These are phyloP conservation scores for Bryum argenteum DNA, from an alignment of 225 moss, liverwort and hornwort genomes.

Conservation along the genomic window DNA sequence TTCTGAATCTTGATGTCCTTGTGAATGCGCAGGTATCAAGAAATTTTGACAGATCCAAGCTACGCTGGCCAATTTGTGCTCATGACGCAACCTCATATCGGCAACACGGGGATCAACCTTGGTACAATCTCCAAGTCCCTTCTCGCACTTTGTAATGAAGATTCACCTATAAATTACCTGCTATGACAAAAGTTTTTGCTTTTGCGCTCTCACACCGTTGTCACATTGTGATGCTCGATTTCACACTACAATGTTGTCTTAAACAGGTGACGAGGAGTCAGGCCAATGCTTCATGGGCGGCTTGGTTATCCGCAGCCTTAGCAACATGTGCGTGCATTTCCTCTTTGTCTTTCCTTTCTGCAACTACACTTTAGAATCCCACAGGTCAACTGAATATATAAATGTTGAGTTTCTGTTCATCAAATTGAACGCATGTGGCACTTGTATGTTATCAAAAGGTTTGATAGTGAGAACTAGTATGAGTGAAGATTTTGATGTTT, in stretches of 20 bases:
- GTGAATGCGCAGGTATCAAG: conserved; percentile 72
- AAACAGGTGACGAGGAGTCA: conserved; percentile 90
- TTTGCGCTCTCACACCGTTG: not conserved
- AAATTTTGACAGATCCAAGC: conserved; percentile 96
- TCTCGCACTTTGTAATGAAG: not conserved
- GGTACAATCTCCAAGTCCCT: conserved; percentile 44
- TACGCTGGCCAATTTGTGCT: conserved; percentile 98
- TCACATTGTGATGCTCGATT: not conserved
- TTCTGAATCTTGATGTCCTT: not conserved
- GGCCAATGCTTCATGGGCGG: conserved; percentile 77
- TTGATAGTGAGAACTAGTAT: not conserved
- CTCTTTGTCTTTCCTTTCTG: conserved; percentile 11
- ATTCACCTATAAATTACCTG: conserved; percentile 8
- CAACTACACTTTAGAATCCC: not conserved
- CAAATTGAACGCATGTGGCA: not conserved
- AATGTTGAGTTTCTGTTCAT: not conserved
- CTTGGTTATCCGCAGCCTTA: conserved; percentile 79
- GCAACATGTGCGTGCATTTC: conserved; percentile 54
- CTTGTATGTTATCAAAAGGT: conserved; percentile 1
- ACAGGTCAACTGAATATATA: not conserved
- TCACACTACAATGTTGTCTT: not conserved
- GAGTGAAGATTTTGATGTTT: not conserved
- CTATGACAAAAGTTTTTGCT: not conserved
- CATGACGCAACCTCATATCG: conserved; percentile 98
- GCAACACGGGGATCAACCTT: conserved; percentile 88